These are phyloP conservation scores for Coemansia sp. DNA, from an alignment of 192 early-diverging fungal species.

Conservation along the genomic window DNA sequence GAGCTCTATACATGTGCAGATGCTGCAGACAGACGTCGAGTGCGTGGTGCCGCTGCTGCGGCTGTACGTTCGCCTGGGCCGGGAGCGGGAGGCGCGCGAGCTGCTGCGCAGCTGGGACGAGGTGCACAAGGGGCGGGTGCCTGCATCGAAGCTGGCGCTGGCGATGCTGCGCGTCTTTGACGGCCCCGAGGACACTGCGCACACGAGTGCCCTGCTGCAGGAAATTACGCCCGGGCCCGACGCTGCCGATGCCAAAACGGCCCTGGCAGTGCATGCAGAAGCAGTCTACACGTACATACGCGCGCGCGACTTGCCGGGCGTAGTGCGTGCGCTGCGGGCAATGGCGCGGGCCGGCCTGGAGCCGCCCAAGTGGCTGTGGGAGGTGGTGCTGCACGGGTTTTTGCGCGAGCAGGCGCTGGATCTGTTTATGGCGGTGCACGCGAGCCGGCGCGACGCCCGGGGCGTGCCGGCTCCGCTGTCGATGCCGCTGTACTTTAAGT, in stretches of 20 bases:
- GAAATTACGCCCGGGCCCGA: slow-evolving; percentile 7
- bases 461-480: slow-evolving; percentile 28
- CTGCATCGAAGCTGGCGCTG: slow-evolving; percentile 35
- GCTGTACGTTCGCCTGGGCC: slow-evolving; percentile 28
- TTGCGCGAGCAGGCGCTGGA: slow-evolving; percentile 47
- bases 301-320: slow-evolving; percentile 33
- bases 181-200: slow-evolving; percentile 20
- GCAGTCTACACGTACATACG: slow-evolving; percentile 23
- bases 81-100: slow-evolving; percentile 26
- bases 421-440: slow-evolving; percentile 40
- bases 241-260: not conserved
- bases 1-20: slow-evolving; percentile 10
- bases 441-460: slow-evolving; percentile 32
- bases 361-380: slow-evolving; percentile 32
- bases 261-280: slow-evolving; percentile 11
- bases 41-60: slow-evolving; percentile 47
- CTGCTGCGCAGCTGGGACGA: slow-evolving; percentile 47
- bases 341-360: slow-evolving; percentile 11
- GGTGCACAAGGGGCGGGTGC: slow-evolving; percentile 23
- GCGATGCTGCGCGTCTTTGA: slow-evolving; percentile 42
- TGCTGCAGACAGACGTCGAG: slow-evolving; percentile 36
- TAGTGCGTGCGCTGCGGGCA: slow-evolving; percentile 28
- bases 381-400: slow-evolving; percentile 30
- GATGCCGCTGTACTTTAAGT: slow-evolving; percentile 38
- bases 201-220: slow-evolving; percentile 12